Evolutionary conservation across 305 asterid species (phyloP), one percentile per base, ranked within the genome.

Genomic region (Stenogyne calaminthoides): DNA sequence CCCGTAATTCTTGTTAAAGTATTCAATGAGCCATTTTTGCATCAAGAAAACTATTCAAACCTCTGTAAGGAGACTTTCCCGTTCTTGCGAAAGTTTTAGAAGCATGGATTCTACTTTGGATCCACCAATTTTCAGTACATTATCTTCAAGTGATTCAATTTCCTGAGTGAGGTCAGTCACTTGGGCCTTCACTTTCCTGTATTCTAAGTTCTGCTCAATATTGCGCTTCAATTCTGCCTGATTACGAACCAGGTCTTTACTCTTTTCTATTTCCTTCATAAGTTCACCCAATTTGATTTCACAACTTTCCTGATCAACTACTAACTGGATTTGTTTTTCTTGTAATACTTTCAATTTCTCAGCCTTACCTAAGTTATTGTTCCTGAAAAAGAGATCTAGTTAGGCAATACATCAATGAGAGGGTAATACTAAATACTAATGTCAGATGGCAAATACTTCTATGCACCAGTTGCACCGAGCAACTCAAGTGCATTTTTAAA

Each of bases 21-120:
- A 14, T 71, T 71, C 59, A 71, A 49, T 59, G 42, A 40, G 29
- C 29, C 47, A 44, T 40, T 12, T 62, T 36, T 39, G 10, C 56
- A 64, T 64, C 20, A 58, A 69, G 64, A 55, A 74, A 79, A 74
- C 22, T 20, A 11, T 54, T 71, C 83, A 55, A 83, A 95, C 99
- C 96, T 92, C 97, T 10, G 94, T 92, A 46, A 95, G 94, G 78
- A 88, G 91, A 76, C 87, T 77, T 82, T 95, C 98, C 49, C 95
- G 85, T 81, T 88, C 98, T 83, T 85, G 87, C n/a, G 88, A 80
- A 67, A 82, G 87, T 80, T 87, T 90, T 58, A 59, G 82, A 77
- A 78, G 87, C 87, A 84, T 81, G 27, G 97, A 80, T 80, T 88
- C 89, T 67, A 75, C 75, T 75, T 88, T 81, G 71, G 96, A 81